Percentiles rank a stretch among this genome's conserved stretches.
phyloP scores from a whole-genome alignment of 2,329 filamentous ascomycete genomes.

The Trichoderma simmonsii region DNA sequence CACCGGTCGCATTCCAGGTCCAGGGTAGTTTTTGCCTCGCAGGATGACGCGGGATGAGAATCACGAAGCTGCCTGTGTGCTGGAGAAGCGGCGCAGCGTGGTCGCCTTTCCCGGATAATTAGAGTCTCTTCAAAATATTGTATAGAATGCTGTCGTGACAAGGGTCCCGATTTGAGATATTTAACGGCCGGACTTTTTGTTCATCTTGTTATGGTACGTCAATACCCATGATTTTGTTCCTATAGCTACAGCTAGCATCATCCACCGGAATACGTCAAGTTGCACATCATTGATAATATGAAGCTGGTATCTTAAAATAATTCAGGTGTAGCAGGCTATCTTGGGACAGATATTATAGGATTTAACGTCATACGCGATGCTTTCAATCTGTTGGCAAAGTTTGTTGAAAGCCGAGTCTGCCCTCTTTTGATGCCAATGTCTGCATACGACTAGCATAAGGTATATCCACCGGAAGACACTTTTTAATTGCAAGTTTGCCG shows the following conservation, averaged over 20 bases:
- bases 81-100: not conserved
- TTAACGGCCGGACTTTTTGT: not conserved
- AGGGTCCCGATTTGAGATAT: fast-evolving
- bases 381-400: not conserved
- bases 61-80: not conserved
- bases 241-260: not conserved
- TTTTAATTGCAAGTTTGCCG: not conserved
- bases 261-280: not conserved
- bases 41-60: not conserved
- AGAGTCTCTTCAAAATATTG: not conserved
- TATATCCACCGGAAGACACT: not conserved
- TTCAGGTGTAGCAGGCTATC: no score
- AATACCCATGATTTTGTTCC: no score
- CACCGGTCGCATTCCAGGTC: not conserved
- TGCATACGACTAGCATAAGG: not conserved
- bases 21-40: not conserved
- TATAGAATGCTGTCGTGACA: not conserved
- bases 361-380: no score
- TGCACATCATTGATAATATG: not conserved
- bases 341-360: no score
- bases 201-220: no score
- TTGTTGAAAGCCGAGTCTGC: not conserved
- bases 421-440: not conserved
- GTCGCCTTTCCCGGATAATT: no score
- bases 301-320: no score